Conservation (phyloP, 768 basidiomycete species). For the Pleurotus salmoneostramineus region DNA sequence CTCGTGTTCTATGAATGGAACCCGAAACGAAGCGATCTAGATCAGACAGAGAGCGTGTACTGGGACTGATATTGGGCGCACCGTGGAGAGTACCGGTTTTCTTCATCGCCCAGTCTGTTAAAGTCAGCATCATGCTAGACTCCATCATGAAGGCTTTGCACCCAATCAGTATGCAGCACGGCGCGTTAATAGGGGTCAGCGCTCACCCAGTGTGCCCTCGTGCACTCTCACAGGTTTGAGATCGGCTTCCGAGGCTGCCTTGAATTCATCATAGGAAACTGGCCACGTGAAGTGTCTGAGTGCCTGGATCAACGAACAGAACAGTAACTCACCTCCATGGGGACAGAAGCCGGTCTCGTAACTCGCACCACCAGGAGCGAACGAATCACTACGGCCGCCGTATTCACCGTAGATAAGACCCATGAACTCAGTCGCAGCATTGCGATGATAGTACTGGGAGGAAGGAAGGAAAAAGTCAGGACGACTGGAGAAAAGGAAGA, state of each 20-base stretch:
- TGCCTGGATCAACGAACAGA: not conserved
- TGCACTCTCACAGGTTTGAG: slow-evolving; percentile 46
- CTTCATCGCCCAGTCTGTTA: slow-evolving; percentile 64
- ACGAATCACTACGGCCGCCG: slow-evolving; percentile 59
- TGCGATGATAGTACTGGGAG: slow-evolving; percentile 59
- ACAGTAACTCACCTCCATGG: slow-evolving; percentile 44
- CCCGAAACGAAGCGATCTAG: no score
- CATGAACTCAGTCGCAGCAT: slow-evolving; percentile 61
- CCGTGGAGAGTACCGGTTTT: slow-evolving; percentile 56
- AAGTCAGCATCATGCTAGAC: slow-evolving; percentile 55
- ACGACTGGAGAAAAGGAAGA: not conserved
- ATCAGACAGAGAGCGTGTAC: no score
- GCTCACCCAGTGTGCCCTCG: slow-evolving; percentile 48
- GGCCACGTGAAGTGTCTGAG: not conserved
- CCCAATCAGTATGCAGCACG: not conserved
- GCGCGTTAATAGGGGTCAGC: not conserved
- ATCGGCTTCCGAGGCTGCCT: slow-evolving; percentile 50
- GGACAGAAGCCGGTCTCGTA: slow-evolving; percentile 65
- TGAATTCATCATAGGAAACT: slow-evolving; percentile 61
- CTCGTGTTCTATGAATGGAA: slow-evolving; percentile 42
- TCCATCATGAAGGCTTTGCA: slow-evolving; percentile 59
- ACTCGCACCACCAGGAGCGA: slow-evolving; percentile 58
- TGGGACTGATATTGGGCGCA: slow-evolving; percentile 12
- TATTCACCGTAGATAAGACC: slow-evolving; percentile 62
- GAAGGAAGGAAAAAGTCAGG: not conserved